Base-by-base conservation (phyloP, 495 filamentous ascomycete genomes). In the Bryoglossum gracile region DNA sequence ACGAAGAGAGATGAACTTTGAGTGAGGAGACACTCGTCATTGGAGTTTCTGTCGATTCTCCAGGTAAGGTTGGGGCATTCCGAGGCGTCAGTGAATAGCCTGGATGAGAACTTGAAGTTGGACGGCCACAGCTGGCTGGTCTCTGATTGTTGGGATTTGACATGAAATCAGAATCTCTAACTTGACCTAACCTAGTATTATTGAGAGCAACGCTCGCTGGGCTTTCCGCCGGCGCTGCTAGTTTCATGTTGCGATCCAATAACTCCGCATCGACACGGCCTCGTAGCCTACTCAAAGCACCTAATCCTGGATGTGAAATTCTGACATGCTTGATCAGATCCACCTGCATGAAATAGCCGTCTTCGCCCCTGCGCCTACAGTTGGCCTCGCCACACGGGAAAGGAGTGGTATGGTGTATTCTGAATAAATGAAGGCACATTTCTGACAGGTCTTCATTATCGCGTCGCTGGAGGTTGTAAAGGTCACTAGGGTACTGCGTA, bases 271-370 rank as follows among this genome's bases (percentile, higher is more conserved):
- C 53, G 6, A 56, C 53, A 30, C 57, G 49, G 37, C 53, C 50
- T 45, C 57, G 53, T 18, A 56, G 45, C 35, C 53, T 33, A 33
- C 53, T 37, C 17, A 60, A 32, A 34, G 57, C 49, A 23, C 21
- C 39, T 44, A 23, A 33, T 14, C 16, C 34, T 37, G 57, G 53
- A 48, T 60, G 57, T 2, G 39, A 38, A 18, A 18, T 17, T 34
- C 19, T 50, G 17, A 60, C 57, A 54, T 60, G 57, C 8, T 42
- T 46, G n/a, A 60, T 46, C 0, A 60, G 43, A 36, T 60, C 53
- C 26, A 19, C 41, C 28, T 56, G 53, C 46, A 48, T 51, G 17
- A 60, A 60, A 34, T 49, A 60, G 14, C 57, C 57, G 26, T 48
- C 22, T 13, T 53, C 46, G 3, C 57, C 57, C 35, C 40, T 56